phyloP scores from a whole-genome alignment of 768 basidiomycete genomes.

The Hysterangium stoloniferum region DNA sequence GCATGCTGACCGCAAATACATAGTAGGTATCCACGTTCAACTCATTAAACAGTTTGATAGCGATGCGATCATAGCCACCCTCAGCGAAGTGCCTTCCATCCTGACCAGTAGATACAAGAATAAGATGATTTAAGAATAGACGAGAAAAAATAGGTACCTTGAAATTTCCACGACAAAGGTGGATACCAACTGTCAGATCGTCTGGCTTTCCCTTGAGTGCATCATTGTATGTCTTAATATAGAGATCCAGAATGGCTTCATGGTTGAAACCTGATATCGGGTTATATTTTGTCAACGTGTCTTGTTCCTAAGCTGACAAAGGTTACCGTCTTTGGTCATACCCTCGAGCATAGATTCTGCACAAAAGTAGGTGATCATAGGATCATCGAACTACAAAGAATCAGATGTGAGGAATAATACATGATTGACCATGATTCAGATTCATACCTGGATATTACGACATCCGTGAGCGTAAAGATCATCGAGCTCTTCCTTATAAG shows the following conservation, averaged over 20 bases:
- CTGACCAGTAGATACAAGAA: constrained; percentile 12
- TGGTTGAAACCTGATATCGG: constrained; percentile 34
- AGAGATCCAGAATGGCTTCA: constrained; percentile 58
- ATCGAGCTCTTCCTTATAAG: constrained; percentile 37
- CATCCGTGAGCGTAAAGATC: constrained; percentile 37
- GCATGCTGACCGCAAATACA: constrained; percentile 19
- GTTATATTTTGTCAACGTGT: not conserved
- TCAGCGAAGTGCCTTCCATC: constrained; percentile 44
- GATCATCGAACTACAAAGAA: constrained; percentile 34
- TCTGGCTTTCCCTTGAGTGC: constrained; percentile 40
- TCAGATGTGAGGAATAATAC: constrained; percentile 19
- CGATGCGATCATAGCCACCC: constrained; percentile 31
- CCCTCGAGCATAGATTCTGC: constrained; percentile 42
- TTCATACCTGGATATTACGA: constrained; percentile 20
- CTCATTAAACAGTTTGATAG: constrained; percentile 39
- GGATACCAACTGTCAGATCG: constrained; percentile 48
- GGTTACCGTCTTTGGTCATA: constrained; percentile 46
- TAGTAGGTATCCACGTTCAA: constrained; percentile 49
- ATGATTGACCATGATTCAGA: constrained; percentile 19
- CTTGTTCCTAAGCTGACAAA: too few relatives aligned
- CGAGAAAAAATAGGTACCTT: constrained; percentile 5
- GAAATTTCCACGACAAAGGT: constrained; percentile 45
- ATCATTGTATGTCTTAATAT: constrained; percentile 47
- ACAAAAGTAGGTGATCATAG: constrained; percentile 56
- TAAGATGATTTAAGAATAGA: not conserved